Evolutionary conservation across 257 asterid genomes (phyloP), one percentile per base, ranked within the genome.

Genomic region (Agastache rugosa): DNA sequence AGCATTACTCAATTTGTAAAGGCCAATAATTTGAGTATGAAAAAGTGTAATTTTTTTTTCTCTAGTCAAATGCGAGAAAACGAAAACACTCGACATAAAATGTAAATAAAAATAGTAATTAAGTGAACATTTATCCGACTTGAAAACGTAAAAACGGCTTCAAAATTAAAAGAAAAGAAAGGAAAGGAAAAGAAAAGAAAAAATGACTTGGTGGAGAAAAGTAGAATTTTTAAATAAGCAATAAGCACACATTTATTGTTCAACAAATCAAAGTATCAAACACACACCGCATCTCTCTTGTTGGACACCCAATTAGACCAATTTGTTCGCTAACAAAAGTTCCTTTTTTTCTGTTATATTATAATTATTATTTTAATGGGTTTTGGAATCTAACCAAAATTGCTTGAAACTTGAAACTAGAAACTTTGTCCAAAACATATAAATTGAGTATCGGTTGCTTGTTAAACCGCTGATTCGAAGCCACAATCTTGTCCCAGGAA

Each of bases 281-380:
- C n/a, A n/a, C n/a, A 41, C 44, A 60, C 41, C 44, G 55, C 55
- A 65, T 65, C 56, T 6, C 0, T 14, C 6, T 42, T 6, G 23
- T 3, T 27, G 27, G 27, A 67, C 60, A 27, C 72, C 72, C 61
- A 69, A 69, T 69, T 69, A 39, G 48, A 69, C 74, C 51, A 69
- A 20, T 56, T 55, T 7, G 50, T 51, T 51, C 0, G 34, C 51
- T 69, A 15, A 8, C 42, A 23, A n/a, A 37, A 63, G 5, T 70
- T 44, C 50, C 25, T 6, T 61, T 61, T 45, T 48, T 47, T 9
- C n/a, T 45, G 3, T 44, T 44, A 51, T 19, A 39, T n/a, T n/a
- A n/a, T n/a, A n/a, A n/a, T n/a, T 61, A 34, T 7, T 42, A 42
- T 42, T 65, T 50, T 45, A 42, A 25, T 14, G 56, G 5, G 66